Evolutionary conservation across 164 flowering plant species (phyloP), one percentile per base, ranked within the genome.

Genomic region (Chimonanthus praecox): DNA sequence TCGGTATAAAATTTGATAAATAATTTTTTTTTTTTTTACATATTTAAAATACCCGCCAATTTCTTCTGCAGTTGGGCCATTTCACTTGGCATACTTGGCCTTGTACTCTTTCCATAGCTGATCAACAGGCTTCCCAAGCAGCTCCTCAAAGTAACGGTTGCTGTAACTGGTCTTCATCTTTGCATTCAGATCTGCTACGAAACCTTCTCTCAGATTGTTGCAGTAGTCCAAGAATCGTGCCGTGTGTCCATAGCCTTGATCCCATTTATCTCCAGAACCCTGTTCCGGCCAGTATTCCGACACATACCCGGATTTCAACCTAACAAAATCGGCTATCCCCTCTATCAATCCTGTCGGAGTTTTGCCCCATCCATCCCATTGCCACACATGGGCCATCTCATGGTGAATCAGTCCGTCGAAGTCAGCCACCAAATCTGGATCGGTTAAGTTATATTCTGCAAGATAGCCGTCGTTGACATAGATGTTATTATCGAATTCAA

Each of bases 201-300:
- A 90, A 66, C 94, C 94, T 62, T 63, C 70, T 33, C 73, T 84
- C 5, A 88, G 74, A 54, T 80, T 63, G 5, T 88, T 71, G 67
- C 89, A 89, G 62, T 91, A 91, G 65, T 91, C 92, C 73, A 91
- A 64, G 71, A 91, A 91, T 62, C 79, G 48, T 4, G 97, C 97
- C 0, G 94, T 91, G 0, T 87, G 89, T n/a, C 82, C 89, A 61
- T 86, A 87, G 2, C 92, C 91, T 18, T 85, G 79, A 88, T 89
- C n/a, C 82, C 89, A 61, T 86, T 86, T 81, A 71, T 4, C 93
- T 92, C 45, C 75, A 71, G 4, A 71, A 5, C 93, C 89, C 0
- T 88, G 85, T 58, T 74, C 13, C 58, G 81, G 85, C 94, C 90
- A 88, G 58, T 85, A 84, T 2, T 83, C 63, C 5, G 94, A 88